A percentile compares a stretch with the other conserved stretches of the same genome.
Conservation (phyloP, 306 rosid species). For the Begonia peltatifolia region DNA sequence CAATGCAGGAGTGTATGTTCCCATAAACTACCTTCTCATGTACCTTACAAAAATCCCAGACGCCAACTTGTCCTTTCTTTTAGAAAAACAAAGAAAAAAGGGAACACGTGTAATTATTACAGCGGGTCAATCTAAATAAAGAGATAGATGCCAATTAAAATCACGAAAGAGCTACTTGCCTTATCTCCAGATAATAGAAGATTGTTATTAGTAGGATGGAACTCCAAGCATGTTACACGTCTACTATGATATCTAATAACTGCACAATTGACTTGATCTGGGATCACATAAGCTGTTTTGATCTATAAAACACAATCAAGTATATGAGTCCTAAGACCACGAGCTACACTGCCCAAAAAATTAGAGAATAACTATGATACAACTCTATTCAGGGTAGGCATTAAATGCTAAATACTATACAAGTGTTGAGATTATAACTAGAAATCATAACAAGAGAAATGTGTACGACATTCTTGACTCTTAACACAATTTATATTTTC, state of each 20-base stretch:
- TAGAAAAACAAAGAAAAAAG: constrained; percentile 11
- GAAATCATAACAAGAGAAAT: too few species aligned
- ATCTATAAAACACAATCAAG: constrained; percentile 24
- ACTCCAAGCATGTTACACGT: constrained; percentile 76
- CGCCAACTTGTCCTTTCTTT: constrained; percentile 98
- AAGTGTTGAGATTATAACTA: neutral
- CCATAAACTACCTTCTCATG: constrained; percentile 79
- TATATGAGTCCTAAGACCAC: neutral
- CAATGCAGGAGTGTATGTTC: constrained; percentile 63
- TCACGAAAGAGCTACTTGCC: constrained; percentile 28
- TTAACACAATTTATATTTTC: too few species aligned
- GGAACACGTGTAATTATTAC: neutral
- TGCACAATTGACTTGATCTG: constrained; percentile 71
- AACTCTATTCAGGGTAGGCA: neutral
- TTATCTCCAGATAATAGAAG: constrained; percentile 88
- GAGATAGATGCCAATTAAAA: neutral
- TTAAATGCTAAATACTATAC: constrained; percentile 3
- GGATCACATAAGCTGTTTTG: constrained; percentile 68
- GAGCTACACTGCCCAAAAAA: neutral
- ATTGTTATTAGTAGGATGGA: constrained; percentile 82
- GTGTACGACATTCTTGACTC: too few species aligned
- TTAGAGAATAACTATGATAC: neutral
- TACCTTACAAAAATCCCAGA: constrained; percentile 76
- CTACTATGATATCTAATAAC: constrained; percentile 89
- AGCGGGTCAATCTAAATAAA: too few species aligned